Base-by-base conservation (phyloP, 352 stramenopile species). In the Peronospora tabacina region DNA sequence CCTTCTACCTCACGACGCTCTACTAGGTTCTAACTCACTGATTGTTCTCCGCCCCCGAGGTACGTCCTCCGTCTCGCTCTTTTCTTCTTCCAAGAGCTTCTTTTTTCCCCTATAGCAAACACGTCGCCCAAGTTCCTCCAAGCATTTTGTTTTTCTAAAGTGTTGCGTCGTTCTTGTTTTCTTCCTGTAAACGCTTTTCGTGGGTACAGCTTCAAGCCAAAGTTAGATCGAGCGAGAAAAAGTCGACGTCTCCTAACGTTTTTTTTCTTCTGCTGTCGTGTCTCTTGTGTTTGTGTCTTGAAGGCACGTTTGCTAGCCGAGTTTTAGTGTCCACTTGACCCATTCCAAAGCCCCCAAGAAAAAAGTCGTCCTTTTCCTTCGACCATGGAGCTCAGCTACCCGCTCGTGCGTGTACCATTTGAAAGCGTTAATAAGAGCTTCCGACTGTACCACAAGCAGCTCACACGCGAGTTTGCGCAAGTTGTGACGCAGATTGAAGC, bases 401-500 rank as follows among this genome's bases (percentile, higher is more conserved):
- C 81, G 55, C 60, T 92, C 40, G 45, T 92, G 52, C 80, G 81
- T 34, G 72, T 78, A 43, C 81, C 78, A 26, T 87, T 89, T 41
- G 81, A 92, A 55, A 64, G 74, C 37, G 72, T 66, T 30, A 90
- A 82, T 66, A 82, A 75, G 58, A 76, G 44, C 22, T 92, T 92
- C 41, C 81, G 81, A 0, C 58, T 90, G 30, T 87, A 87, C 32
- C 74, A 92, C 52, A 89, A 88, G 58, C 72, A 92, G 43, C 55
- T 92, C 28, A 82, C 72, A 22, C 70, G 73, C 33, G 78, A 92
- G 55, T 34, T 92, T 10, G 58, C 61, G 20, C 51, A 59, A 28
- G 55, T 80, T n/a, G 63, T 62, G 15, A 63, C 71, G 42, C 53
- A 68, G 29, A 72, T 88, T 26, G 44, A 80, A 12, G 64, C 63